A percentile compares a stretch with the other conserved stretches of the same genome.
Evolutionary conservation across 2,329 filamentous ascomycete species (phyloP).

Genomic region (Endocalyx cinctus): DNA sequence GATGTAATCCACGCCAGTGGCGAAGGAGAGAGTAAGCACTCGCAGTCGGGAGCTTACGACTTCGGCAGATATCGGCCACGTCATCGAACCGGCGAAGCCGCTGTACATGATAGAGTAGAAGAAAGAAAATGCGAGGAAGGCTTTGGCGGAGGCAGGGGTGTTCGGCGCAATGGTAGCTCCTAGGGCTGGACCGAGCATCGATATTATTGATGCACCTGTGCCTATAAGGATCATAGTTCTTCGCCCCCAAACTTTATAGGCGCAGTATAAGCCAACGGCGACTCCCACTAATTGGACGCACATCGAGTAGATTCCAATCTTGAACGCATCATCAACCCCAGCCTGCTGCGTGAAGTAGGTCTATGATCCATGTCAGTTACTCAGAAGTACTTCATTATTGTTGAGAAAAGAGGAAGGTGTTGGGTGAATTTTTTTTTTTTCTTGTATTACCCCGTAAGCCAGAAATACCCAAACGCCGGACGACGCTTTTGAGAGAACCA

Average conservation of each 20-base stretch:
- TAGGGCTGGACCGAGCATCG: slow-evolving; percentile 17
- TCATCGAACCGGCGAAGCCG: slow-evolving; percentile 23
- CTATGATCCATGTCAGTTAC: no score
- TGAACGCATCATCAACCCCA: slow-evolving; percentile 17
- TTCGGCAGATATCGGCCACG: slow-evolving; percentile 30
- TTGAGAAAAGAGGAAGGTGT: no score
- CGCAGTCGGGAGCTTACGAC: slow-evolving; percentile 28
- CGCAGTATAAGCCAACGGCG: slow-evolving; percentile 12
- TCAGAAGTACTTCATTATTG: no score
- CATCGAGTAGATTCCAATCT: slow-evolving; percentile 12
- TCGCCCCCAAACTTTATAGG: slow-evolving; percentile 15
- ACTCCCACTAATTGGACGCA: slow-evolving; percentile 13
- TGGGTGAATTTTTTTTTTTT: no score
- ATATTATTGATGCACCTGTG: slow-evolving; percentile 10
- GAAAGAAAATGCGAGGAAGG: slow-evolving; percentile 16
- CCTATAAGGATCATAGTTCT: slow-evolving; percentile 20
- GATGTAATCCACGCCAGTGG: slow-evolving; percentile 15
- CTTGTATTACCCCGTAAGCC: slow-evolving; percentile 20
- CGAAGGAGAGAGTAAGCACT: slow-evolving; percentile 17
- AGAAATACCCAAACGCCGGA: slow-evolving; percentile 24
- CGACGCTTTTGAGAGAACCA: slow-evolving; percentile 18
- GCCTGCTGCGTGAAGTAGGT: slow-evolving; percentile 23
- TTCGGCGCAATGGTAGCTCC: slow-evolving; percentile 15
- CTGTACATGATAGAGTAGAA: slow-evolving; percentile 16
- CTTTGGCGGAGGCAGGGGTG: slow-evolving; percentile 11